Evolutionary conservation across 352 stramenopile genomes (phyloP), one percentile per base, ranked within the genome.

Genomic region (Elongisporangium prolatum): DNA sequence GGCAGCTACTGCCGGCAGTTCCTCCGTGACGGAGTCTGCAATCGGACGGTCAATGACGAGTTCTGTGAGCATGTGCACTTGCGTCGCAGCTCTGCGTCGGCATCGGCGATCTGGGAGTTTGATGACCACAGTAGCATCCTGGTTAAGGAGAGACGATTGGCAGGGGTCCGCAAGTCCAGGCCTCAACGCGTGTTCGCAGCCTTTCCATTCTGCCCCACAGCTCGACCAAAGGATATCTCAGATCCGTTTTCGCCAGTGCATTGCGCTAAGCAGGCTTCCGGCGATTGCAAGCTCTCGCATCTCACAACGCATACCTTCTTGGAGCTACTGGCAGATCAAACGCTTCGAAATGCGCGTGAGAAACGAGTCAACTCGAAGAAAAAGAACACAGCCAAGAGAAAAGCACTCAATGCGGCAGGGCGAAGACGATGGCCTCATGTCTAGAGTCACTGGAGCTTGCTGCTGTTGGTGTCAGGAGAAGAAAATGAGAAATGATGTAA

Each of bases 1-100:
- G 75, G 71, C 14, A 80, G 64, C 37, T 84, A 84, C 60, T 91
- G 82, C 25, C 11, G 56, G 5, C 55, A 69, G 6, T 89, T 88
- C 49, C 72, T 89, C 16, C 48, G 75, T 24, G 60, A 76, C 13
- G 74, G 67, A 2, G 20, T 71, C 3, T 91, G 82, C 54, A 69
- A 75, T 1, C 61, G 37, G 4, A 37, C 84, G 20, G 52, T 57
- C 10, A 64, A 51, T 4, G 70, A 67, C 4, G 57, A 74, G 37
- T 47, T 44, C 17, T 91, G 81, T n/a, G 65, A 78, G 13, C 24
- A 58, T 8, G 50, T 81, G 5, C 81, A 89, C 37, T 54, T 91
- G 8, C 69, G 51, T 50, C 53, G 28, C 28, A 40, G 28, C 28
- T 40, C 28, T 2, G 28, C 28, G 14, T 40, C 28, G 28, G 28